Base-by-base conservation (phyloP, 2,329 filamentous ascomycete genomes). In the Aspergillus puulaauensis region DNA sequence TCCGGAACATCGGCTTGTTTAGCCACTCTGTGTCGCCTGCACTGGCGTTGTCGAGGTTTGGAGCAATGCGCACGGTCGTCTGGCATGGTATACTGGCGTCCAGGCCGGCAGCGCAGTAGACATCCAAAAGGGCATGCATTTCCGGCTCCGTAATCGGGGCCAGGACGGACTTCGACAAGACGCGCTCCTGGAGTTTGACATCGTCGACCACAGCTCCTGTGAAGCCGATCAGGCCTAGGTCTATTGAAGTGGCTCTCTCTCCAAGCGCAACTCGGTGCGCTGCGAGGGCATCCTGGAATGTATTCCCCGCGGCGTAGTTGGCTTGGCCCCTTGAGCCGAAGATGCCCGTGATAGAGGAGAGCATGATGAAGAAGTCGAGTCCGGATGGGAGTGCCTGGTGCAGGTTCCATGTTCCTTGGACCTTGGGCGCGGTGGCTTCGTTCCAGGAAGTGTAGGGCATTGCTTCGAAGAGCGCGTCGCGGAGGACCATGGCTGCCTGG, bases 251-350 rank as follows among this genome's bases (percentile, higher is more conserved):
- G 12, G 49, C 57, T 6, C 23, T 43, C 12, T 49, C 31, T 1
- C 54, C 54, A 3, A 15, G 23, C 0, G 27, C 12, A 2, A 48
- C 17, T 1, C 48, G 49, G 19, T 54, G 43, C 6, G 19, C 33
- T 5, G 45, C 57, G 9, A 57, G 48, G 1, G 23, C 44, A n/a
- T 54, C 46, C 53, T 77, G 68, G 61, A 72, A 79, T 1, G 73
- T 70, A 43, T 73, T 73, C 19, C 67, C 75, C 5, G 76, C 75
- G 1, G 73, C 68, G 58, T 79, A 79, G 55, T 78, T 80, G 12
- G 78, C 72, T 55, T 83, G 72, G 3, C 77, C 75, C 2, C 73
- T 62, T 50, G 79, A 79, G 5, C 81, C 80, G 8, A 80, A 67
- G 9, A 82, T 66, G 2, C 75, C 75, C 19, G 75, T 71, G 1